Base-by-base conservation (phyloP, 2,329 filamentous ascomycete species). In the Aureobasidium sp. region DNA sequence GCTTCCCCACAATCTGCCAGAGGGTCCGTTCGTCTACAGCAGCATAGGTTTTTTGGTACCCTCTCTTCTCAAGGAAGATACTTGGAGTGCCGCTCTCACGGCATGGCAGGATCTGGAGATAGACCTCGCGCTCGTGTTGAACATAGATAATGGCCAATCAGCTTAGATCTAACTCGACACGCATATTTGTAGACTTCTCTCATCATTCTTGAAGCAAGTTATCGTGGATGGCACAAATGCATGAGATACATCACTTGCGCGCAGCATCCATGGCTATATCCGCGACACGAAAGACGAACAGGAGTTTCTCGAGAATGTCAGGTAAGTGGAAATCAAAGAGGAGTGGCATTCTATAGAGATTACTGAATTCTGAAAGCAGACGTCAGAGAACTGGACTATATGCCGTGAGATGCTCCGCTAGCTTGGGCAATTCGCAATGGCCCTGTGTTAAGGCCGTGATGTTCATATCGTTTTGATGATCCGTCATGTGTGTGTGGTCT, bases 301-400 rank as follows among this genome's bases (percentile, higher is more conserved):
- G 4, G 8, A 19, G 5, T 15, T 6, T 50, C 15, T 19, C 15
- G 27, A 31, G 9, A 31, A 14, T 31, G 14, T 9, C 22, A 54
- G 24, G 40, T 44, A 22, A 14, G 40, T 58, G 54, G 54, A 48
- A 47, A 47, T 58, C 42, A 48, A 57, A 57, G 54, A 48, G 54
- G 33, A 58, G 42, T 58, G 54, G 54, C 54, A 58, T 58, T 58
- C 54, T 58, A 58, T 47, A 58, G 42, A 58, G 31, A 58, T 58
- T 22, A 58, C 54, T 58, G 54, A 48, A 22, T 48, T 58, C 54
- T 58, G 54, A 11, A 19, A 31, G 24, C 54, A 58, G 54, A 48
- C 31, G 42, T 58, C 54, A 58, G 54, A 58, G 42, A 58, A 33
- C 54, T 58, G 27, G 39, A 37, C 27, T 39, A 48, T 58, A 47